Evolutionary conservation across 345 rosid species (phyloP), one percentile per base, ranked within the genome.

Genomic region (Rhizophora apiculata): DNA sequence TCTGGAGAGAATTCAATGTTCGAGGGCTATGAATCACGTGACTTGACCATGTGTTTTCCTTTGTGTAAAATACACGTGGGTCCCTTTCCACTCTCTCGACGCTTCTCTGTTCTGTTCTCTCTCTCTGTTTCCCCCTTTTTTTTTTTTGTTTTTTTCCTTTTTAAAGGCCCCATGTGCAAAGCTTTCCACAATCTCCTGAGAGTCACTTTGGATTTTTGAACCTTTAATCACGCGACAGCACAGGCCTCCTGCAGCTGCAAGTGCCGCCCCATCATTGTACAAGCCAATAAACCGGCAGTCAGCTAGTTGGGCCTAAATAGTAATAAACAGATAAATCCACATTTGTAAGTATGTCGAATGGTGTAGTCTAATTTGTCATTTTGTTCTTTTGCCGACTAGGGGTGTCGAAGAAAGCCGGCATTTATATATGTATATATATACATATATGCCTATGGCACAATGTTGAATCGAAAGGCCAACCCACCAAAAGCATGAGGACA

Each of bases 11-110:
- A 21, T 20, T 6, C 56, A 54, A 6, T 11, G 63, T 52, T 49
- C 52, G 2, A 49, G 29, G 39, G 49, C 70, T 62, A 71, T 68
- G 76, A 82, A 80, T 82, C 84, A 65, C 62, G 79, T 43, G 72
- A 69, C 51, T 60, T 43, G 72, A 72, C 51, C 63, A 68, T 70
- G 32, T 75, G 72, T 62, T 54, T 58, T 74, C 24, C 82, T 80
- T 65, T 68, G 54, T 79, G 77, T 78, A 62, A 57, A 70, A 59
- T 69, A 67, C 83, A 72, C 73, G 68, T 69, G 69, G 73, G 26
- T 15, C 64, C 71, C 72, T 74, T 74, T 74, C 57, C 64, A 67
- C 30, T 0, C 43, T 32, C 59, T 24, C 56, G 43, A 73, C 73
- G 75, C 55, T 34, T 59, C 43, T 24, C 16, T 34, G 37, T 34